These are phyloP conservation scores for Leishmania braziliensis DNA, from an alignment of 208 protist species.

Conservation along the genomic window DNA sequence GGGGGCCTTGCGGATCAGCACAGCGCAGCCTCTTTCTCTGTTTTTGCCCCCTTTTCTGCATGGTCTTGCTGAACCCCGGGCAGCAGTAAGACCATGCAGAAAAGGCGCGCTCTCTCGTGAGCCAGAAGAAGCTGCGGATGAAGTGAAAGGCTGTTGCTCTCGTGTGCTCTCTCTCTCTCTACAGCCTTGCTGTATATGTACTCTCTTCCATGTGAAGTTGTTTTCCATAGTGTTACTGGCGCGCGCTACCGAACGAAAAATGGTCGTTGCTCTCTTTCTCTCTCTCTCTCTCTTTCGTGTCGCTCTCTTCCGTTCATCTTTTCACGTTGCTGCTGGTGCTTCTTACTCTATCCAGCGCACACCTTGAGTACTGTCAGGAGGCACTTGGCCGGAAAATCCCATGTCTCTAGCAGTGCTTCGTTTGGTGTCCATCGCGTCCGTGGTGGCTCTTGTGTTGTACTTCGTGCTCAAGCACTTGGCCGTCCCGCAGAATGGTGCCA, in stretches of 20 bases:
- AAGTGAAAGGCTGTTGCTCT: background rate
- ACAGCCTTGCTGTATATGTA: background rate
- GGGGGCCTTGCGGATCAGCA: background rate
- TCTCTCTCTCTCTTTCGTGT: background rate
- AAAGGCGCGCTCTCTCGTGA: constrained; percentile 64
- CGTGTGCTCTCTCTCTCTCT: background rate
- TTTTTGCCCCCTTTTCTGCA: background rate
- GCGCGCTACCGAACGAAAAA: too few species aligned
- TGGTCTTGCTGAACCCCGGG: background rate
- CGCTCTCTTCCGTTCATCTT: background rate
- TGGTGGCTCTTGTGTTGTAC: constrained; percentile 15
- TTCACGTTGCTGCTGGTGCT: background rate
- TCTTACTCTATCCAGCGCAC: background rate
- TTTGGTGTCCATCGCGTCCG: constrained; percentile 5
- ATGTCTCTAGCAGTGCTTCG: background rate
- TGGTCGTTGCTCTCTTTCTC: background rate
- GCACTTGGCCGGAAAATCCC: background rate
- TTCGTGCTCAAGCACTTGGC: background rate
- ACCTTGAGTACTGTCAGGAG: background rate
- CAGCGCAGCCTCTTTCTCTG: background rate
- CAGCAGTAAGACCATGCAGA: background rate
- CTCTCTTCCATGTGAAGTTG: background rate
- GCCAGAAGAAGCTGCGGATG: constrained; percentile 83
- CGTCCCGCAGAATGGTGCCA: background rate
- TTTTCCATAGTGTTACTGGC: background rate